Percentiles rank a stretch among this genome's conserved stretches.
Conservation (phyloP, 1,284 basidiomycete genomes). For the Coniferiporia weirii region DNA sequence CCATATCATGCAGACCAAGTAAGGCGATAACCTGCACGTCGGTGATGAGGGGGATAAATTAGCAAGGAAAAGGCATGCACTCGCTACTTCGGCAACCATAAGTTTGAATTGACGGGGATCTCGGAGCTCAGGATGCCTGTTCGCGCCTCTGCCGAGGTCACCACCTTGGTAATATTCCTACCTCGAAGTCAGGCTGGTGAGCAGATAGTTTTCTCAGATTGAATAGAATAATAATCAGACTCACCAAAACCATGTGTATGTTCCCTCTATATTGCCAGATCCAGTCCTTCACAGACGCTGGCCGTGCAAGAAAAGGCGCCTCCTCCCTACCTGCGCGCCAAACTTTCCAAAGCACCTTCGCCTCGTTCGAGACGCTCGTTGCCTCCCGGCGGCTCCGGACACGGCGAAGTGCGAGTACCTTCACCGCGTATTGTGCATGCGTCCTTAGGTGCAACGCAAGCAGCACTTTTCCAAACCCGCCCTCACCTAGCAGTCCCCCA, state of each 20-base stretch:
- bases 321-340: not conserved
- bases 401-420: constrained; percentile 10
- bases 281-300: constrained; percentile 10
- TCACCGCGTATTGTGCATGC: constrained; percentile 3
- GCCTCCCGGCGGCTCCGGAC: constrained; percentile 9
- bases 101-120: constrained; percentile 9
- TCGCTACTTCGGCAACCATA: constrained; percentile 15
- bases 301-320: constrained; percentile 9
- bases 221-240: not conserved
- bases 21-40: constrained; percentile 4
- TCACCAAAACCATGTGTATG: constrained; percentile 11
- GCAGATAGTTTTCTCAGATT: not conserved
- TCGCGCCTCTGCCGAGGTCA: constrained; percentile 4
- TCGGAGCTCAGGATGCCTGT: constrained; percentile 3
- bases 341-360: constrained; percentile 9
- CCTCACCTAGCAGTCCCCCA: constrained; percentile 11
- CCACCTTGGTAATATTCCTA: constrained; percentile 14
- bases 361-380: constrained; percentile 7
- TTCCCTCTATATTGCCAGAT: constrained; percentile 14
- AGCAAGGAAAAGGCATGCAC: not conserved
- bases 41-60: not conserved
- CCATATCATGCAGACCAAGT: constrained; percentile 11
- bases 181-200: not conserved
- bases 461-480: constrained; percentile 14
- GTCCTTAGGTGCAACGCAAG: constrained; percentile 5